Conservation (phyloP, 345 rosid species). For the Eucalyptus regnans region DNA sequence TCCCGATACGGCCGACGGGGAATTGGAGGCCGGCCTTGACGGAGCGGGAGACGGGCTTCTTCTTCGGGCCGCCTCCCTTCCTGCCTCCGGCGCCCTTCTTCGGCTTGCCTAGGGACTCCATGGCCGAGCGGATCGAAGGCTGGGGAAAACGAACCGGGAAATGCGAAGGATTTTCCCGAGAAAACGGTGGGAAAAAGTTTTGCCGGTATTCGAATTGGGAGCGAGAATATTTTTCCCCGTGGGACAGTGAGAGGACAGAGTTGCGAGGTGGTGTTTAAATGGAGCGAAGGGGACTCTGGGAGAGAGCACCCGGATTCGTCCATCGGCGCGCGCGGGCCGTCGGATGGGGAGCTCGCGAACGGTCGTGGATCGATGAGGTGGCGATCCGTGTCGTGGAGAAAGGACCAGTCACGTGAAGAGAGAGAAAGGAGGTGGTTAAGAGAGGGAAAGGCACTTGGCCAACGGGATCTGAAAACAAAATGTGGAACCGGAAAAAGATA, state of each 20-base stretch:
- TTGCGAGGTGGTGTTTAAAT: background rate
- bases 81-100: constrained; percentile 32
- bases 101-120: constrained; percentile 13
- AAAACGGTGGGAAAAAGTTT: background rate
- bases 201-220: background rate
- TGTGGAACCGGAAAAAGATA: background rate
- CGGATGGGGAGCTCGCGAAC: background rate
- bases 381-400: constrained; percentile 4
- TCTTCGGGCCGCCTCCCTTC: constrained; percentile 30
- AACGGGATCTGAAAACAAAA: background rate
- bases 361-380: background rate
- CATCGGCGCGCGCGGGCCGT: background rate
- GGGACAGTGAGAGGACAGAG: background rate
- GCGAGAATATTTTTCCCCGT: background rate
- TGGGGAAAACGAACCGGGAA: background rate
- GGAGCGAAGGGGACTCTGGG: background rate
- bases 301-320: background rate
- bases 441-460: background rate
- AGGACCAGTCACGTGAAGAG: background rate
- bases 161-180: background rate
- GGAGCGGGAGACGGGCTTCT: constrained; percentile 21
- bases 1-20: constrained; percentile 23
- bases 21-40: constrained; percentile 27
- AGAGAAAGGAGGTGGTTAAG: background rate
- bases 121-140: background rate